Evolutionary conservation across 768 basidiomycete genomes (phyloP).

Genomic region (Xerocomus spinulosus): DNA sequence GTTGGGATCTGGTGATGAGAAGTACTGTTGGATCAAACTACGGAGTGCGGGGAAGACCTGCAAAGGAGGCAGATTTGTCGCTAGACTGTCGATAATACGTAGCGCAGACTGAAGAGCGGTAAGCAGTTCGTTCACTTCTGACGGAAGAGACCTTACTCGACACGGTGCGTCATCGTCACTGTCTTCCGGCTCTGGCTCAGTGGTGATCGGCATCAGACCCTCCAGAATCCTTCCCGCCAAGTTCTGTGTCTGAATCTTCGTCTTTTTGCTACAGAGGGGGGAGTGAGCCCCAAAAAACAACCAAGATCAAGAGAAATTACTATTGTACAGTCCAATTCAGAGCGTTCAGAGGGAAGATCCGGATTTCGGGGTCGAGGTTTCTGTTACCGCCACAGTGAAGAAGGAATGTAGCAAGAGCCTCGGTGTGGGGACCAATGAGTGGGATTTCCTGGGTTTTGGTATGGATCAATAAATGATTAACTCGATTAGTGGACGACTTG

Average conservation of each 20-base stretch:
- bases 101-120: constrained; percentile 66
- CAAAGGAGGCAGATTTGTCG: constrained; percentile 86
- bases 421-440: constrained; percentile 84
- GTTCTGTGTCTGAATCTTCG: constrained; percentile 82
- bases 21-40: constrained; percentile 76
- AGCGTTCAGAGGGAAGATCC: constrained; percentile 87
- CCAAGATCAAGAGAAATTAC: constrained; percentile 40
- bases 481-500: constrained; percentile 31
- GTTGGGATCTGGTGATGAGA: constrained; percentile 70
- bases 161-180: constrained; percentile 91
- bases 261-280: constrained; percentile 73
- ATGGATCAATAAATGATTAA: constrained; percentile 3
- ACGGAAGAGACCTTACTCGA: constrained; percentile 51
- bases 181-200: constrained; percentile 92
- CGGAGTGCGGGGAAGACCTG: constrained; percentile 96
- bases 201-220: constrained; percentile 89
- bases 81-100: constrained; percentile 88
- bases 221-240: constrained; percentile 84
- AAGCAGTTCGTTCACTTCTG: background rate
- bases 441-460: constrained; percentile 73
- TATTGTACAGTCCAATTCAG: constrained; percentile 98
- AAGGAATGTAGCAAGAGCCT: constrained; percentile 84
- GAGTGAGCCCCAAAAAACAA: background rate
- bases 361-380: constrained; percentile 69
- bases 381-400: constrained; percentile 78